Conservation (phyloP, 495 filamentous ascomycete genomes). For the Aspergillus wentii region DNA sequence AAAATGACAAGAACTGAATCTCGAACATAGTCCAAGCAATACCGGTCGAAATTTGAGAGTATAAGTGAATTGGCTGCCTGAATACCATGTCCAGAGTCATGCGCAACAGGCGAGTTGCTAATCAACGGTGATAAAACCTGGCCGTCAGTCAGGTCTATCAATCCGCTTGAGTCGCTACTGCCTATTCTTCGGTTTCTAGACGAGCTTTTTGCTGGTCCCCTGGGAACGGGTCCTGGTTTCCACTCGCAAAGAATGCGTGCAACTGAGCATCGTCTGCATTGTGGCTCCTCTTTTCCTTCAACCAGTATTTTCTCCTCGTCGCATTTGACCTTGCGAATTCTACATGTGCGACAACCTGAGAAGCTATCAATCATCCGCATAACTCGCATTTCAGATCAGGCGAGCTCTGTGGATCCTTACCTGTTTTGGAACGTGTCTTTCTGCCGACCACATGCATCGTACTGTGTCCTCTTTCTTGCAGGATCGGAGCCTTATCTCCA, state of each 20-base stretch:
- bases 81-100: conserved; percentile 4
- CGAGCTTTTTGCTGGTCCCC: conserved; percentile 9
- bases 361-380: too few relatives aligned
- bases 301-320: conserved; percentile 26
- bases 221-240: conserved; percentile 25
- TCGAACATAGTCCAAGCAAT: conserved; percentile 22
- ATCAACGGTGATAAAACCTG: neutral
- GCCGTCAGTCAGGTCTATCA: neutral
- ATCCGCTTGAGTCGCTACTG: conserved; percentile 2
- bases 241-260: conserved; percentile 26
- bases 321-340: conserved; percentile 31
- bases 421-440: conserved; percentile 29
- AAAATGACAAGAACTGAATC: conserved; percentile 26
- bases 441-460: conserved; percentile 20
- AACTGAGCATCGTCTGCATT: conserved; percentile 23
- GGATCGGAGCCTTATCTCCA: too few relatives aligned
- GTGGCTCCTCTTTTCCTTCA: conserved; percentile 21
- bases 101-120: conserved; percentile 1
- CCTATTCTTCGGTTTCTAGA: too few relatives aligned
- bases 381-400: neutral
- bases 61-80: conserved; percentile 26
- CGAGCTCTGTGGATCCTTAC: conserved; percentile 27
- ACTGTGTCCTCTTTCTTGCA: conserved; percentile 1
- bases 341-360: conserved; percentile 32
- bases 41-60: conserved; percentile 22